A percentile compares a stretch with the other conserved stretches of the same genome.
Evolutionary conservation across 768 basidiomycete genomes (phyloP).

Genomic region (Tylopilus plumbeoviolaceoides): DNA sequence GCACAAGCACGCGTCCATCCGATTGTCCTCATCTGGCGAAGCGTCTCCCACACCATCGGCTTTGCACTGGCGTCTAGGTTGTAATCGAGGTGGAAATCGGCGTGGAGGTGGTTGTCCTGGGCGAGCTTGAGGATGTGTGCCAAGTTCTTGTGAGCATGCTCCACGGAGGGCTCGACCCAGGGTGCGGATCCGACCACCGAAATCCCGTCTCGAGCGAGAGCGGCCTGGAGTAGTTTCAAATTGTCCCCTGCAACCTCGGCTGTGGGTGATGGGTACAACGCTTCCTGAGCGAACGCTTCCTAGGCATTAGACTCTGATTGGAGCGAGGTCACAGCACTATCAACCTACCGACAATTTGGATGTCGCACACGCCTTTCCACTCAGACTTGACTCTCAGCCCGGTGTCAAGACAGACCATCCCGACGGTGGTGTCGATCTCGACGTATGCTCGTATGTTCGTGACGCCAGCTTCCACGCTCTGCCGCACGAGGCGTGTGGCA

Average conservation of each 20-base stretch:
- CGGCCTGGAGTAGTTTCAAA: constrained; percentile 41
- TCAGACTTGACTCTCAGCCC: constrained; percentile 46
- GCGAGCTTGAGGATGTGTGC: constrained; percentile 48
- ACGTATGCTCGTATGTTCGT: constrained; percentile 67
- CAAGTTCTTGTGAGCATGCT: constrained; percentile 51
- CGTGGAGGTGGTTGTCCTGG: constrained; percentile 32
- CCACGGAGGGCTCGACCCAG: constrained; percentile 52
- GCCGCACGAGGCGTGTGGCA: constrained; percentile 49
- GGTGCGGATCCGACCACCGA: constrained; percentile 60
- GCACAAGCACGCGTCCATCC: constrained; percentile 23
- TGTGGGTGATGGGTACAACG: constrained; percentile 40
- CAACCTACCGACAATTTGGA: constrained; percentile 53
- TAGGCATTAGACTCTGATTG: too few species aligned
- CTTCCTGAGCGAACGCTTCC: constrained; percentile 60
- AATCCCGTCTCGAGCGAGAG: constrained; percentile 38
- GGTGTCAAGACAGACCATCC: constrained; percentile 49
- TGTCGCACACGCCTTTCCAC: constrained; percentile 44
- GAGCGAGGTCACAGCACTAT: not conserved
- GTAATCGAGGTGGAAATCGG: constrained; percentile 69
- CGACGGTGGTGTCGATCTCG: constrained; percentile 56
- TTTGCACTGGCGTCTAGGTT: constrained; percentile 49
- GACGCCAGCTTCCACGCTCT: constrained; percentile 59
- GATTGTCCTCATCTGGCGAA: constrained; percentile 36
- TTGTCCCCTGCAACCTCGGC: constrained; percentile 41
- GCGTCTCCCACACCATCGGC: constrained; percentile 54